phyloP scores from a whole-genome alignment of 1,139 yeast genomes.

The Suhomyces kunorum region DNA sequence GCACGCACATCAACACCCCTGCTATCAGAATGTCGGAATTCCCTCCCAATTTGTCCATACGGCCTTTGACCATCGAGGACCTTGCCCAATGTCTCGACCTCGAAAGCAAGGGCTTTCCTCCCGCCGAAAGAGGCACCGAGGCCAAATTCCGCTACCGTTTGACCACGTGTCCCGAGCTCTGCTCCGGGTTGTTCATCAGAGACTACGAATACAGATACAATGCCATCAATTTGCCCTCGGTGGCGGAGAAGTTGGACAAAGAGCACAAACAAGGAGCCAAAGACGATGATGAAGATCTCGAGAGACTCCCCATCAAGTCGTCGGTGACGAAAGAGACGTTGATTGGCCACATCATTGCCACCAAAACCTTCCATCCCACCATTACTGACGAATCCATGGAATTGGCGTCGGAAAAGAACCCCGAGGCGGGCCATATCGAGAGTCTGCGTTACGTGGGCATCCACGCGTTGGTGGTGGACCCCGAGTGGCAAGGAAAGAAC shows the following conservation, averaged over 20 bases:
- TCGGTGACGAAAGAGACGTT: slow-evolving; percentile 64
- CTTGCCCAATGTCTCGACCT: slow-evolving; percentile 58
- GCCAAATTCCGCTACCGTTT: slow-evolving; percentile 72
- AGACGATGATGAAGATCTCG: slow-evolving; percentile 31
- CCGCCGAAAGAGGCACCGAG: slow-evolving; percentile 61
- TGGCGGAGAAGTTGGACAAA: slow-evolving; percentile 37
- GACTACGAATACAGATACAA: slow-evolving; percentile 52
- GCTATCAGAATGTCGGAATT: slow-evolving; percentile 27
- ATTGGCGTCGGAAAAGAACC: slow-evolving; percentile 45
- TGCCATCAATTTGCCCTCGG: slow-evolving; percentile 48
- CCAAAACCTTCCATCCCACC: slow-evolving; percentile 56
- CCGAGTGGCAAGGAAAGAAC: slow-evolving; percentile 77
- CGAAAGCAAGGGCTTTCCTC: slow-evolving; percentile 72
- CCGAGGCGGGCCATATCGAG: slow-evolving; percentile 71
- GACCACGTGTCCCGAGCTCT: slow-evolving; percentile 82
- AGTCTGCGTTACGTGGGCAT: slow-evolving; percentile 73
- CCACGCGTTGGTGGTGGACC: slow-evolving; percentile 78
- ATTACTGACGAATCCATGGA: slow-evolving; percentile 73
- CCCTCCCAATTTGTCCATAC: slow-evolving; percentile 67
- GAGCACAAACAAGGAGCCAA: slow-evolving; percentile 31
- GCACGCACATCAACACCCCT: neutral
- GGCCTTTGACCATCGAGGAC: slow-evolving; percentile 79
- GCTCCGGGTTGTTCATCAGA: slow-evolving; percentile 83
- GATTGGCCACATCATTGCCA: slow-evolving; percentile 83
- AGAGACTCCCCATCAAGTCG: slow-evolving; percentile 50